A percentile compares a stretch with the other conserved stretches of the same genome.
Evolutionary conservation across 441 rosid genomes (phyloP).

Genomic region (Arabidopsis hybrid): DNA sequence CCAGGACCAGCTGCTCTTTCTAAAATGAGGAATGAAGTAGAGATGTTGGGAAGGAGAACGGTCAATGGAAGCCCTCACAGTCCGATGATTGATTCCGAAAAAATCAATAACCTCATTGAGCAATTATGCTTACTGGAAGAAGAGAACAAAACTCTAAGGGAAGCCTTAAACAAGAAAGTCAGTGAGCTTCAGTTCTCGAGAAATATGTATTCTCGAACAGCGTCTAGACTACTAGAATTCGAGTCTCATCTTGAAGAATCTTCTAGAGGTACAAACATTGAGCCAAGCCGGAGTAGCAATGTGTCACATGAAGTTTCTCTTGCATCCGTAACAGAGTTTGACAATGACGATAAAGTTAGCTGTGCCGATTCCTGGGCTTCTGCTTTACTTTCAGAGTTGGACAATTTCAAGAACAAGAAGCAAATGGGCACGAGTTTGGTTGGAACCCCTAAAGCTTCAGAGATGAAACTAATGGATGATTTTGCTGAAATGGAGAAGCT

Average conservation of each 20-base stretch:
- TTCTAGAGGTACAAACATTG: conserved; percentile 54
- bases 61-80: conserved; percentile 49
- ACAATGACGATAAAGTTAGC: conserved; percentile 66
- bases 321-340: conserved; percentile 62
- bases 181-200: conserved; percentile 78
- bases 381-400: conserved; percentile 75
- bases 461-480: conserved; percentile 81
- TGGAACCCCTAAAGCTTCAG: conserved; percentile 61
- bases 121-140: conserved; percentile 72
- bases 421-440: conserved; percentile 47
- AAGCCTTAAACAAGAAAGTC: conserved; percentile 65
- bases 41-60: conserved; percentile 71
- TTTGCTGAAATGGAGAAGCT: conserved; percentile 89
- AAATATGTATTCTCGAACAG: conserved; percentile 63
- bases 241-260: conserved; percentile 69
- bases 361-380: conserved; percentile 81
- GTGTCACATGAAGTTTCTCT: conserved; percentile 55
- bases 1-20: conserved; percentile 81
- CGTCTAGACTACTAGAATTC: conserved; percentile 66
- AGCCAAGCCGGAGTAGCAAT: conserved; percentile 50
- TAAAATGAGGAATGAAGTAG: conserved; percentile 82
- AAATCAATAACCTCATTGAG: conserved; percentile 58
- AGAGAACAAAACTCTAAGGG: conserved; percentile 82
- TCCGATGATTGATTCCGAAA: conserved; percentile 46
- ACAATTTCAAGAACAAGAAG: conserved; percentile 65